These are phyloP conservation scores for Inga laurina DNA, from an alignment of 306 rosid genomes.

Conservation along the genomic window DNA sequence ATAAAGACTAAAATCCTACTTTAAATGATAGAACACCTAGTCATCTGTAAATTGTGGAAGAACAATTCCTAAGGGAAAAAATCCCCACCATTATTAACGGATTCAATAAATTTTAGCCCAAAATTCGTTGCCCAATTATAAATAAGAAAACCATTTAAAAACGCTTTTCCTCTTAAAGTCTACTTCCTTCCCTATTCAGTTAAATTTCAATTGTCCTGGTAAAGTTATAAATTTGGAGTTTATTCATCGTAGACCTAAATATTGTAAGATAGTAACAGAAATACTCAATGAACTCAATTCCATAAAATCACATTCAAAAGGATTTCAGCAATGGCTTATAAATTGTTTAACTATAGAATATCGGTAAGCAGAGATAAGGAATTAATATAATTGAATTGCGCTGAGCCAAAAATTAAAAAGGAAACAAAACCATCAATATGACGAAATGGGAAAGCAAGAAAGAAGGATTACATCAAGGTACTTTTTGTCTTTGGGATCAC, in stretches of 20 bases:
- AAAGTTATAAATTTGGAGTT: neutral
- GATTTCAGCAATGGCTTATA: neutral
- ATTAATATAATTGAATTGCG: neutral
- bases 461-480: slow-evolving; percentile 73
- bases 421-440: neutral
- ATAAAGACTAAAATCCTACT: neutral
- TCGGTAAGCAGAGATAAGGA: neutral
- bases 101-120: neutral
- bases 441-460: neutral
- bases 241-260: neutral
- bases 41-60: neutral
- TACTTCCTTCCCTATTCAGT: neutral
- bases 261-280: no score
- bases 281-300: neutral
- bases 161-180: neutral
- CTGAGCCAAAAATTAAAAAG: neutral
- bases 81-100: neutral
- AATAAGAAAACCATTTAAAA: neutral
- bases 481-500: slow-evolving; percentile 67
- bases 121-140: neutral
- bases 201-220: neutral
- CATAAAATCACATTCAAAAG: neutral
- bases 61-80: neutral
- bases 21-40: neutral
- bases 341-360: neutral